Evolutionary conservation across 176 grass and related monocot species (phyloP), one percentile per base, ranked within the genome.

Genomic region (Musa troglodytarum): DNA sequence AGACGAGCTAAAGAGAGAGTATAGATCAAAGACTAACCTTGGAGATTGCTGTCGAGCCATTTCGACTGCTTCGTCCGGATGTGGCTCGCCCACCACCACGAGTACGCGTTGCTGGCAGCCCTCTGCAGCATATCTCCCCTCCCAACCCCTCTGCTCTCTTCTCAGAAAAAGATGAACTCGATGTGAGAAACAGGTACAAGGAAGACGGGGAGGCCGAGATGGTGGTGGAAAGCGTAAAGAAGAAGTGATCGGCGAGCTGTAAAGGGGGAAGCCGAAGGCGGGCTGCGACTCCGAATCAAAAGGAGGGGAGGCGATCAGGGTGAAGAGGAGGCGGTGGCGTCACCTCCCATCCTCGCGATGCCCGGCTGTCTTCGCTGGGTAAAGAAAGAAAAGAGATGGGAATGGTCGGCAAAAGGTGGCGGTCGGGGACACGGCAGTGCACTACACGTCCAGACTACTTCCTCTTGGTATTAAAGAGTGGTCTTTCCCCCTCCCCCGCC

Each of bases 11-110:
- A 25, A n/a, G 17, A 2, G 12, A 43, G 28, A 43, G 29, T 12
- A 49, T n/a, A 16, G 34, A 50, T 50, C 29, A n/a, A 69, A n/a
- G 43, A 50, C 43, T 50, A 16, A 51, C 68, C 68, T 70, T 70
- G 68, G 19, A 70, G 68, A 49, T 50, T 51, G 43, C 17, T 70
- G 72, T 75, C 25, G 23, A 75, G 73, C 54, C 26, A 59, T 75
- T 56, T 75, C 54, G 52, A 75, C 43, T 70, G 68, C 68, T 70
- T 70, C 43, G 68, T 70, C 25, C 68, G 34, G 68, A 70, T 21
- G 43, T 70, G 68, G 49, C 68, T 70, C 14, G 68, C 68, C 68
- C 68, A 58, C 73, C 73, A 75, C 52, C 29, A 58, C 22, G 55
- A 75, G 53, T 58, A 58, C 9, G 55, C 22, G n/a, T 61, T 29